phyloP scores from a whole-genome alignment of 163 green algal genomes.

The Chlamydomonas reinhardtii region DNA sequence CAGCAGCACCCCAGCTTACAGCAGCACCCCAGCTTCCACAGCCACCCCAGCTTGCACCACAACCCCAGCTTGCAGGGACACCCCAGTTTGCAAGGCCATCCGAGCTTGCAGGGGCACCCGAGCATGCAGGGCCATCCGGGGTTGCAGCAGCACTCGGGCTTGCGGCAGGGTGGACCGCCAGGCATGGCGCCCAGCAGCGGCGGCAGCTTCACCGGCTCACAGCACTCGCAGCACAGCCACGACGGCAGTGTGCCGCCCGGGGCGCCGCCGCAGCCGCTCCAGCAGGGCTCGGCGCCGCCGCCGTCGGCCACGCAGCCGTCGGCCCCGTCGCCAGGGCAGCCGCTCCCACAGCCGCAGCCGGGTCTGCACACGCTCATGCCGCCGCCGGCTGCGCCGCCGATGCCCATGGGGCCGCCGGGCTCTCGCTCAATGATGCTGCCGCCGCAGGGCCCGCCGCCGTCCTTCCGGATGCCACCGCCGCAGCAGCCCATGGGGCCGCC shows the following conservation, averaged over 20 bases:
- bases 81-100: background rate
- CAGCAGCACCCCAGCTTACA: background rate
- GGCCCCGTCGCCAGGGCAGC: too few relatives aligned
- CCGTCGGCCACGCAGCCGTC: background rate
- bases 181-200: background rate
- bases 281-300: background rate
- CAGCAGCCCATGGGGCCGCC: background rate
- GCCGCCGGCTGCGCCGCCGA: constrained; percentile 5
- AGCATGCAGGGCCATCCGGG: constrained; percentile 1
- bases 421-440: constrained; percentile 5
- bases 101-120: background rate
- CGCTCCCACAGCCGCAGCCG: background rate
- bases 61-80: constrained; percentile 11
- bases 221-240: background rate
- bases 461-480: constrained; percentile 1
- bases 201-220: background rate
- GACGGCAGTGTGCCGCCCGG: background rate
- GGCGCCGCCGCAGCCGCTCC: background rate
- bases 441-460: background rate
- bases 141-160: background rate
- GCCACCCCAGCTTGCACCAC: background rate
- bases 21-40: constrained; percentile 14
- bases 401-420: background rate
- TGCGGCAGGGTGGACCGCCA: background rate
- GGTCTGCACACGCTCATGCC: constrained; percentile 25